Percentiles rank a stretch among this genome's conserved stretches.
Conservation (phyloP, 306 rosid genomes). For the Abrus pulchellus region DNA sequence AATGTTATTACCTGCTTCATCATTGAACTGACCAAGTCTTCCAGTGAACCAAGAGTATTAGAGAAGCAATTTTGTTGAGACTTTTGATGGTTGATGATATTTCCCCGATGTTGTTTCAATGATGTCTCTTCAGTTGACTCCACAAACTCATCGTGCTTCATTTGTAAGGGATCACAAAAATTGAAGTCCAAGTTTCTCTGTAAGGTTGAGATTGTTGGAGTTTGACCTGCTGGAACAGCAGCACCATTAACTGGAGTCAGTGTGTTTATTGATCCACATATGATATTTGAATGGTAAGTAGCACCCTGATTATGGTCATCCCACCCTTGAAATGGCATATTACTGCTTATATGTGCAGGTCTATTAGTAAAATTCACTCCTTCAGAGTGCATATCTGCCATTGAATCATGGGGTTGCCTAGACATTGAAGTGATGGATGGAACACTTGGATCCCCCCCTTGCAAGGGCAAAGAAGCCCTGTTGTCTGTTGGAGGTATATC, state of each 20-base stretch:
- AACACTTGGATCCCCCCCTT: slow-evolving; percentile 56
- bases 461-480: slow-evolving; percentile 56
- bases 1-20: slow-evolving; percentile 74
- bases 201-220: slow-evolving; percentile 48
- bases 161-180: slow-evolving; percentile 56
- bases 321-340: slow-evolving; percentile 70
- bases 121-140: slow-evolving; percentile 53
- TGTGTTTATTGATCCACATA: slow-evolving; percentile 62
- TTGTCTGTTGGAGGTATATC: slow-evolving; percentile 54
- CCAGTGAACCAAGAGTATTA: slow-evolving; percentile 77
- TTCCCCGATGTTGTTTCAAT: slow-evolving; percentile 56
- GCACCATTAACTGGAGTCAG: slow-evolving; percentile 60
- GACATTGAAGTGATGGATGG: slow-evolving; percentile 60
- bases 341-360: slow-evolving; percentile 51
- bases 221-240: slow-evolving; percentile 57
- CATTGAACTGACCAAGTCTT: slow-evolving; percentile 77
- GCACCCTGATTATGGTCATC: slow-evolving; percentile 64
- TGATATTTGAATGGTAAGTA: slow-evolving; percentile 57
- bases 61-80: slow-evolving; percentile 58
- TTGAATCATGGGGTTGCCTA: slow-evolving; percentile 56
- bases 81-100: slow-evolving; percentile 63
- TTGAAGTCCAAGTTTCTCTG: slow-evolving; percentile 59
- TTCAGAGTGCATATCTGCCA: slow-evolving; percentile 59
- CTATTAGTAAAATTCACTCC: slow-evolving; percentile 48
- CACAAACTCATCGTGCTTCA: slow-evolving; percentile 59